Percentiles rank a stretch among this genome's conserved stretches.
Evolutionary conservation across 345 rosid species (phyloP).

Genomic region (Erysimum cheiranthoides): DNA sequence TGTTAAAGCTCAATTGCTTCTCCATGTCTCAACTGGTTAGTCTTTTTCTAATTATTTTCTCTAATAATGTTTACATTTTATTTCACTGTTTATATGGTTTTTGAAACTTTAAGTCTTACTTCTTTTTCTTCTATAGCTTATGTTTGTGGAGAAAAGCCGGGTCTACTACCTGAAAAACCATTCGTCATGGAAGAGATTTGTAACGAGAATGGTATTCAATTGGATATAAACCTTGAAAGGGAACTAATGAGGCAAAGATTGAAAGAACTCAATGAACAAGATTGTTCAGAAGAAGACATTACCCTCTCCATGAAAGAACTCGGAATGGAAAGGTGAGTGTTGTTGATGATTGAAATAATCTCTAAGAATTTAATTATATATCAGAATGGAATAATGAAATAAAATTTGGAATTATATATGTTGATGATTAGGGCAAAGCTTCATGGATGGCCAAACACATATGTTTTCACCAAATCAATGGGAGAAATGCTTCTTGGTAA

Average conservation of each 20-base stretch:
- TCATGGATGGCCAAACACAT: constrained; percentile 85
- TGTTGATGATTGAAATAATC: constrained; percentile 2
- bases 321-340: constrained; percentile 54
- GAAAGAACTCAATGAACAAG: constrained; percentile 41
- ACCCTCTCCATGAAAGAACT: constrained; percentile 54
- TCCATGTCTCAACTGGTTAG: constrained; percentile 54
- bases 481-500: constrained; percentile 71
- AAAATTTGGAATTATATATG: neutral
- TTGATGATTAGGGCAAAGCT: constrained; percentile 57
- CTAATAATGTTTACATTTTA: neutral
- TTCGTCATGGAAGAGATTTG: constrained; percentile 51
- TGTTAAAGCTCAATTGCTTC: constrained; percentile 50
- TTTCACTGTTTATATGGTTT: neutral
- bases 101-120: neutral
- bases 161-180: constrained; percentile 51
- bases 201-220: constrained; percentile 25
- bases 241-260: constrained; percentile 46
- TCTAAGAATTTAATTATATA: too few relatives aligned
- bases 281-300: constrained; percentile 44
- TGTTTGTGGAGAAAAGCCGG: constrained; percentile 60
- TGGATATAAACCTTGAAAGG: constrained; percentile 53
- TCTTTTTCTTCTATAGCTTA: constrained; percentile 51
- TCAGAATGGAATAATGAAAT: neutral
- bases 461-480: constrained; percentile 88
- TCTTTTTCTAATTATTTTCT: constrained; percentile 1